These are phyloP conservation scores for Paecilomyces sp. DNA, from an alignment of 2,329 filamentous ascomycete genomes.

Conservation along the genomic window DNA sequence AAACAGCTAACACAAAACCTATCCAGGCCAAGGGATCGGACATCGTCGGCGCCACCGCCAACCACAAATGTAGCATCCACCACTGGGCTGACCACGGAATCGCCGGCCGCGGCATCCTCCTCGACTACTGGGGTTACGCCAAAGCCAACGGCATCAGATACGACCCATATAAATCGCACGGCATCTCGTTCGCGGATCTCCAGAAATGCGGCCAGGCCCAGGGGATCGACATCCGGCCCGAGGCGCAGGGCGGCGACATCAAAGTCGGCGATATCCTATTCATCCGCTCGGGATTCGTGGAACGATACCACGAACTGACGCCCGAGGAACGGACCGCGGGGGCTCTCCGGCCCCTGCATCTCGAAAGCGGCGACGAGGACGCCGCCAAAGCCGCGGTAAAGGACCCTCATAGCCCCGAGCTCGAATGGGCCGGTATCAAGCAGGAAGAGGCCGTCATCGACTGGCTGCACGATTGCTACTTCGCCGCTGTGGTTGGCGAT, in stretches of 20 bases:
- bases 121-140: slow-evolving; percentile 41
- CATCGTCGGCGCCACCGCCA: slow-evolving; percentile 25
- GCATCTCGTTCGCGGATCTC: slow-evolving; percentile 50
- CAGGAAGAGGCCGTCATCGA: slow-evolving; percentile 51
- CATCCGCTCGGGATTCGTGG: slow-evolving; percentile 56
- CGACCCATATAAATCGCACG: slow-evolving; percentile 46
- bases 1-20: background rate
- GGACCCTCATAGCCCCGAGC: background rate
- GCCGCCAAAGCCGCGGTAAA: slow-evolving; percentile 25
- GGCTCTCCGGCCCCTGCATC: slow-evolving; percentile 16
- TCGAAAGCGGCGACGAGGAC: slow-evolving; percentile 23
- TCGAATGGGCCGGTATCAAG: slow-evolving; percentile 42
- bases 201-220: slow-evolving; percentile 53
- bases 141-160: slow-evolving; percentile 45
- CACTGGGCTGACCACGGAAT: slow-evolving; percentile 36
- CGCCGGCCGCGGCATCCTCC: slow-evolving; percentile 34
- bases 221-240: slow-evolving; percentile 54
- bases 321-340: slow-evolving; percentile 24
- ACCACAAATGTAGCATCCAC: slow-evolving; percentile 36
- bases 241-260: slow-evolving; percentile 48
- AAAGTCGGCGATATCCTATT: slow-evolving; percentile 59
- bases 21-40: slow-evolving; percentile 26
- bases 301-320: slow-evolving; percentile 47
- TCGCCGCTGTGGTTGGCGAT: slow-evolving; percentile 60
- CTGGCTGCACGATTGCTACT: slow-evolving; percentile 65